Evolutionary conservation across 2,329 filamentous ascomycete genomes (phyloP), one percentile per base, ranked within the genome.

Genomic region (Fusarium nodosum): DNA sequence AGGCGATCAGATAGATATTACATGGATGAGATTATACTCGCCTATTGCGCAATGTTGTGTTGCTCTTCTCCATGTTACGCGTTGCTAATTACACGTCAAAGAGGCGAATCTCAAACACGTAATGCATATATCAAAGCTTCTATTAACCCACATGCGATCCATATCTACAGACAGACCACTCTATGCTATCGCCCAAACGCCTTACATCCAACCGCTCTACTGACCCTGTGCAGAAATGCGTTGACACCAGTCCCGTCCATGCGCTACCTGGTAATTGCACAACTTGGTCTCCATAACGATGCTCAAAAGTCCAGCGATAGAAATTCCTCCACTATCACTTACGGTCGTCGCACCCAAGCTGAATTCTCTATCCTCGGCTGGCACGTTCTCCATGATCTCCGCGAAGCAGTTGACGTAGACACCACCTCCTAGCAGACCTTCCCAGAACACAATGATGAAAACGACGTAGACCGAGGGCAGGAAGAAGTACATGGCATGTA

Each of bases 371-470:
- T 97, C 94, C 33, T 89, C 87, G 7, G 86, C 82, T 0, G 90
- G 88, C 1, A 97, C 90, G 9, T 90, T 89, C 74, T 97, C 93
- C 77, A 93, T 91, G 66, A 99, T 97, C 77, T 97, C 93, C 1
- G 94, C 93, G 79, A 98, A 99, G 0, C 94, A 97, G 75, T 95
- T 97, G 63, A 98, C 94, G 74, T 99, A 99, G 0, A 98, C 96
- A 5, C 93, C 85, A 0, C 96, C 96, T 1, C 96, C 96, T 0
- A 99, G 83, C 15, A 98, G 79, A 0, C 96, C 96, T 78, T 98
- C 96, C 95, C 95, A 98, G 76, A 98, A 96, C 22, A 97, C 85
- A 64, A 98, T 83, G 24, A 87, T 63, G 75, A 97, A 97, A 2
- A 98, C 84, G n/a, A 97, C 74, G 77, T 93, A 97, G 26, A 97